Conservation (phyloP, 179 eudicot species). For the Silene noctiflora region DNA sequence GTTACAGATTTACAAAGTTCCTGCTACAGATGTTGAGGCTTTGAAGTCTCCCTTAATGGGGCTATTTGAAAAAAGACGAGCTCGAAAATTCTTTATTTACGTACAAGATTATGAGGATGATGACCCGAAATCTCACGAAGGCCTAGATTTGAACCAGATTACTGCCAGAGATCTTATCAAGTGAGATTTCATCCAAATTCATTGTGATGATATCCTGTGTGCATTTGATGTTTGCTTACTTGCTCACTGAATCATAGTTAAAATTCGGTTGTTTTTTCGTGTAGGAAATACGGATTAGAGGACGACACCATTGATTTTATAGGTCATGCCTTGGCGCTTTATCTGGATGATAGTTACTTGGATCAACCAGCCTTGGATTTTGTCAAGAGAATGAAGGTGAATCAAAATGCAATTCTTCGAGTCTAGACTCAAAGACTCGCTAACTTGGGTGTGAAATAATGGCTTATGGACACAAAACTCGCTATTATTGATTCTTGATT, state of each 20-base stretch:
- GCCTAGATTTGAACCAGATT: slow-evolving; percentile 53
- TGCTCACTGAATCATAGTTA: neutral
- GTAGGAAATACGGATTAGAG: slow-evolving; percentile 80
- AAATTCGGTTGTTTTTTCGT: neutral
- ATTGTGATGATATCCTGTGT: neutral
- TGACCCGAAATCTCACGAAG: slow-evolving; percentile 77
- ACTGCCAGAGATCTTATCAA: slow-evolving; percentile 67
- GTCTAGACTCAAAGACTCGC: too few species aligned
- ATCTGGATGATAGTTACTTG: slow-evolving; percentile 58
- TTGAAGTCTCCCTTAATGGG: slow-evolving; percentile 80
- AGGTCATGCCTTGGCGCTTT: slow-evolving; percentile 83
- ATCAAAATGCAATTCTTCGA: neutral
- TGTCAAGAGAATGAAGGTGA: slow-evolving; percentile 77
- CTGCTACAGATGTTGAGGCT: slow-evolving; percentile 90
- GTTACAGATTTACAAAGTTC: slow-evolving; percentile 74
- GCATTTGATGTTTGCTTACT: neutral
- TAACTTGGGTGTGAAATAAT: too few species aligned
- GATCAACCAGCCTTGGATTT: slow-evolving; percentile 68
- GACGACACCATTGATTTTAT: slow-evolving; percentile 80
- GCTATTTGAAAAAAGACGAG: slow-evolving; percentile 73
- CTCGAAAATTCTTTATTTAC: slow-evolving; percentile 74
- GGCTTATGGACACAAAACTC: too few species aligned
- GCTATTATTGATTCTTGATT: too few species aligned
- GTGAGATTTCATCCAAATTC: slow-evolving; percentile 27
- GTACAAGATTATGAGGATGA: slow-evolving; percentile 79